phyloP scores from a whole-genome alignment of 163 green algal genomes.

The Prototheca stagnorum region DNA sequence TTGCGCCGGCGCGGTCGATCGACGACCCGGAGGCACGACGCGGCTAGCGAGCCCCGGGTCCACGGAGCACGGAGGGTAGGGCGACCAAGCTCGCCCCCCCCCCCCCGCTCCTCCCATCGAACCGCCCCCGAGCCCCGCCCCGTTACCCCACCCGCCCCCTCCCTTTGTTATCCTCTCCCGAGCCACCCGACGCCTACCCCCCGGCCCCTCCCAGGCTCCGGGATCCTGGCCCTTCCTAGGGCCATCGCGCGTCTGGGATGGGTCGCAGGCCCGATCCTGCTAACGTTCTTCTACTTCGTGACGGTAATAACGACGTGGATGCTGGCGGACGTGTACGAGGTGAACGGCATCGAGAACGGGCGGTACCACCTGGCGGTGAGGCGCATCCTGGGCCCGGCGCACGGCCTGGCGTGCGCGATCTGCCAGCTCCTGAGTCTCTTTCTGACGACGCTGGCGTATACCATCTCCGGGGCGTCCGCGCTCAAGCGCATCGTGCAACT shows the following conservation, averaged over 20 bases:
- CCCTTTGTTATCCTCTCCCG: background rate
- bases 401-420: background rate
- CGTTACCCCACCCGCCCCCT: background rate
- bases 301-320: constrained; percentile 13
- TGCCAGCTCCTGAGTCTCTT: constrained; percentile 16
- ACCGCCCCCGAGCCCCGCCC: no score
- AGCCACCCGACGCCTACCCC: no score
- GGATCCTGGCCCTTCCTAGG: constrained; percentile 12
- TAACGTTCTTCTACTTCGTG: constrained; percentile 13
- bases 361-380: constrained; percentile 18
- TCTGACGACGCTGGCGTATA: constrained; percentile 7
- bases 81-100: no score
- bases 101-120: no score
- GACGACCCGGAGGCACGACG: no score
- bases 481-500: background rate
- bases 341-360: constrained; percentile 4
- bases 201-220: constrained; percentile 13
- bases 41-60: no score
- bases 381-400: background rate
- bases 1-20: no score
- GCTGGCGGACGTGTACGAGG: constrained; percentile 17
- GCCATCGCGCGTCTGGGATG: constrained; percentile 19
- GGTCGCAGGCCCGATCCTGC: constrained; percentile 17
- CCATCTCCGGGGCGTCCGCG: constrained; percentile 1
- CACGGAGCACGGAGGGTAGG: no score